Evolutionary conservation across 768 basidiomycete species (phyloP).

Genomic region (Trametes cubensis): DNA sequence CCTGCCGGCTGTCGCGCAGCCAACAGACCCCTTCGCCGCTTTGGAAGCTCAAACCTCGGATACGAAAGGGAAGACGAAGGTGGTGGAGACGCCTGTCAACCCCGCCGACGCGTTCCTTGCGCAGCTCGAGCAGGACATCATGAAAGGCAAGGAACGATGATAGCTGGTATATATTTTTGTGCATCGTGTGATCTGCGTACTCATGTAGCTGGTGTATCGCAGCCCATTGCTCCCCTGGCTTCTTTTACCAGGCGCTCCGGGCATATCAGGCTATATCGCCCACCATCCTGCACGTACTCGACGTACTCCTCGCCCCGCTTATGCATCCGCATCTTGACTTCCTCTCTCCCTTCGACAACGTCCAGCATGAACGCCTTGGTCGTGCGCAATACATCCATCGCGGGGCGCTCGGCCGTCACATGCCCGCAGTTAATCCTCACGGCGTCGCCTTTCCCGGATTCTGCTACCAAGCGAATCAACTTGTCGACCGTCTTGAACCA

Average conservation of each 20-base stretch:
- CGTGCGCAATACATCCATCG: conserved; percentile 47
- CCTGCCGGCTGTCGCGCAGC: not conserved
- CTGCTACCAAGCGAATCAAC: conserved; percentile 45
- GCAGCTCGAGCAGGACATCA: conserved; percentile 64
- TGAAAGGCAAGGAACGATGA: conserved; percentile 34
- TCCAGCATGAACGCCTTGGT: conserved; percentile 50
- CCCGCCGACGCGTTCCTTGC: conserved; percentile 71
- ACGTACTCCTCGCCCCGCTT: conserved; percentile 44
- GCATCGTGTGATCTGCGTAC: not conserved
- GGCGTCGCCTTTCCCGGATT: not conserved
- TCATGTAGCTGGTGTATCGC: not conserved
- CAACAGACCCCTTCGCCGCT: conserved; percentile 51
- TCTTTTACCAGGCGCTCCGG: conserved; percentile 51
- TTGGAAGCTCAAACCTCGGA: conserved; percentile 43
- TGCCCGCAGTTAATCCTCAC: conserved; percentile 53
- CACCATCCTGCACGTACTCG: conserved; percentile 45
- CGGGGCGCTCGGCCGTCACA: conserved; percentile 47
- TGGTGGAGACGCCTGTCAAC: conserved; percentile 32
- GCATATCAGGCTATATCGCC: conserved; percentile 50
- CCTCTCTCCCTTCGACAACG: conserved; percentile 47
- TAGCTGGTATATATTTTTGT: not conserved
- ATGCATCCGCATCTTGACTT: conserved; percentile 36
- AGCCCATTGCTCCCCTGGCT: conserved; percentile 29
- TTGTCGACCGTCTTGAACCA: conserved; percentile 52
- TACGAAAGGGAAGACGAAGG: conserved; percentile 18